Percentiles rank a stretch among this genome's conserved stretches.
These are phyloP conservation scores for Aspergillus funiculosus DNA, from an alignment of 495 filamentous ascomycete species.

Conservation along the genomic window DNA sequence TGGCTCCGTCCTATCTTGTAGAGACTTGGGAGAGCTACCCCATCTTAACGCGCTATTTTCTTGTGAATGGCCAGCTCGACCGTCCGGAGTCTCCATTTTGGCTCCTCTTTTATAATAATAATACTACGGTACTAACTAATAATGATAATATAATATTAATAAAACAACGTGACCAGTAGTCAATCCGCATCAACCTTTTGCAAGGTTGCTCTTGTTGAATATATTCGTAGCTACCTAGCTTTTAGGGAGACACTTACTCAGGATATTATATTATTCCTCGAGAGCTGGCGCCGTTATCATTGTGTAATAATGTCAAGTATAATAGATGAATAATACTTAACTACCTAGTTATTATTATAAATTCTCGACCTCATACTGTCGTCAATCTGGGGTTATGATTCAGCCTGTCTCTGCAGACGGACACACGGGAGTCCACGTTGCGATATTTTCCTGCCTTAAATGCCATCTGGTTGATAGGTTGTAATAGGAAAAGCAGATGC, in stretches of 20 bases:
- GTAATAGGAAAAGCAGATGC: constrained; percentile 7
- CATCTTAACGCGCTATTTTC: constrained; percentile 21
- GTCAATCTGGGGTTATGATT: background rate
- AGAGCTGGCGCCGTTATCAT: too few species aligned
- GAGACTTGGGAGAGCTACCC: constrained; percentile 12
- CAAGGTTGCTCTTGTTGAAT: too few species aligned
- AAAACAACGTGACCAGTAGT: background rate
- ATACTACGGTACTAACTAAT: background rate
- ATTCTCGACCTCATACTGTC: background rate
- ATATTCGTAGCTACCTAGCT: too few species aligned
- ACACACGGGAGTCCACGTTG: constrained; percentile 8
- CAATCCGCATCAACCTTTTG: background rate
- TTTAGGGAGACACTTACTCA: too few species aligned
- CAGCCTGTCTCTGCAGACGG: background rate
- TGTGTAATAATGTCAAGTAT: background rate
- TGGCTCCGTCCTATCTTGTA: constrained; percentile 19
- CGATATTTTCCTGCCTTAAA: constrained; percentile 11
- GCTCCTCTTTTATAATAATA: constrained; percentile 11
- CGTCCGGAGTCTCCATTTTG: constrained; percentile 6
- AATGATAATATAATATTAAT: constrained; percentile 1
- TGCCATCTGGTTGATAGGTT: constrained; percentile 14
- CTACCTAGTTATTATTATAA: too few species aligned
- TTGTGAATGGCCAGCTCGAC: constrained; percentile 18
- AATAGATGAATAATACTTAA: too few species aligned
- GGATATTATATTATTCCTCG: too few species aligned